A percentile compares a stretch with the other conserved stretches of the same genome.
Evolutionary conservation across 306 rosid genomes (phyloP).

Genomic region (Castanea sativa): DNA sequence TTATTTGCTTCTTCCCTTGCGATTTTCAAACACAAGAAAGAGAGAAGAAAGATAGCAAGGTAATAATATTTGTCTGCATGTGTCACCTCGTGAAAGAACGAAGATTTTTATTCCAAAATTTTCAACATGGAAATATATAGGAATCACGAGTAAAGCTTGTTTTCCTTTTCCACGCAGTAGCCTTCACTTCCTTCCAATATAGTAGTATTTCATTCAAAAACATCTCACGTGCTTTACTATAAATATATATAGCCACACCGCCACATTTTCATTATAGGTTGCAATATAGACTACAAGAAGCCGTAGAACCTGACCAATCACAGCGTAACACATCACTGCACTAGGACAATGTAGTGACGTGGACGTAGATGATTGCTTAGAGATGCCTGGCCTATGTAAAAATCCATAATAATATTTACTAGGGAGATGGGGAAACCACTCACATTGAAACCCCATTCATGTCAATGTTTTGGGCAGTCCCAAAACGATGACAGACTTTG

Average conservation of each 20-base stretch:
- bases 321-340: background rate
- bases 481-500: background rate
- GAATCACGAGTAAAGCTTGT: conserved; percentile 14
- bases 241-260: background rate
- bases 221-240: conserved; percentile 19
- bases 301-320: background rate
- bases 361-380: background rate
- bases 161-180: background rate
- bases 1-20: background rate
- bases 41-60: background rate
- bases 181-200: background rate
- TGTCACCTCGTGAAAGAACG: background rate
- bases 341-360: background rate
- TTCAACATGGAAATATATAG: background rate
- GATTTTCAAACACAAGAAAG: background rate
- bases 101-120: conserved; percentile 14
- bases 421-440: background rate
- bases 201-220: background rate
- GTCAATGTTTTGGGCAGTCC: background rate
- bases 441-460: no score
- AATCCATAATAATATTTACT: no score
- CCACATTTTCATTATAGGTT: background rate
- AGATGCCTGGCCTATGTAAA: background rate
- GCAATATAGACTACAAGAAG: background rate
- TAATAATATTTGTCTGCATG: background rate